Conservation (phyloP, 2,329 filamentous ascomycete species). For the Gliomastix tumulicola region DNA sequence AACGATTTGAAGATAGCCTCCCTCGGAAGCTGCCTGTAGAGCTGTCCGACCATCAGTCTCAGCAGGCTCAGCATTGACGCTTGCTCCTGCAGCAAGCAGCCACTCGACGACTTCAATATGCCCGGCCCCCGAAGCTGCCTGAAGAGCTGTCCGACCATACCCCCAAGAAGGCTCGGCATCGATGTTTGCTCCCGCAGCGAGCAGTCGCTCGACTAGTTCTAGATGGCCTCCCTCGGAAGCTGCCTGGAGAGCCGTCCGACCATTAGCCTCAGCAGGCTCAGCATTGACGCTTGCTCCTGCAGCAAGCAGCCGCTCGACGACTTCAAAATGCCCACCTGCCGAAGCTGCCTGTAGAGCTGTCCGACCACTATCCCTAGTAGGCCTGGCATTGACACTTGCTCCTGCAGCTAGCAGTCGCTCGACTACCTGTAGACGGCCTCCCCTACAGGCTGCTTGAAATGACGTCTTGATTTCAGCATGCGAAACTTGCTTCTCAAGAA, state of each 20-base stretch:
- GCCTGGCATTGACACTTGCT: neutral
- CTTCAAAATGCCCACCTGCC: neutral
- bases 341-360: conserved; percentile 3
- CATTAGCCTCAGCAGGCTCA: too few species aligned
- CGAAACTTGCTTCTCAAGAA: neutral
- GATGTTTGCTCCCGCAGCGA: conserved; percentile 5
- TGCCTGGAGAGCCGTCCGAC: too few species aligned
- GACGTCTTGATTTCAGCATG: too few species aligned
- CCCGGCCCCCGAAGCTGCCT: conserved; percentile 2
- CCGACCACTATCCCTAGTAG: too few species aligned
- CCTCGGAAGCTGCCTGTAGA: neutral
- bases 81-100: neutral
- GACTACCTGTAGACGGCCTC: neutral
- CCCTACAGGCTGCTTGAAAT: neutral
- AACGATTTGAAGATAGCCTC: neutral
- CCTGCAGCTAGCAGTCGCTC: neutral
- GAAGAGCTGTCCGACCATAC: conserved; percentile 1
- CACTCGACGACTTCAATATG: conserved; percentile 1
- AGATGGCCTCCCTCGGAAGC: conserved; percentile 9
- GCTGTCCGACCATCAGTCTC: neutral
- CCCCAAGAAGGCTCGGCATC: conserved; percentile 2
- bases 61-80: neutral
- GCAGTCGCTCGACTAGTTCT: conserved; percentile 5
- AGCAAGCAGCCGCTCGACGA: neutral
- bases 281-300: neutral